Percentiles rank a stretch among this genome's conserved stretches.
Evolutionary conservation across 129 eudicot genomes (phyloP).

Genomic region (Centrapalus pauciflorus): DNA sequence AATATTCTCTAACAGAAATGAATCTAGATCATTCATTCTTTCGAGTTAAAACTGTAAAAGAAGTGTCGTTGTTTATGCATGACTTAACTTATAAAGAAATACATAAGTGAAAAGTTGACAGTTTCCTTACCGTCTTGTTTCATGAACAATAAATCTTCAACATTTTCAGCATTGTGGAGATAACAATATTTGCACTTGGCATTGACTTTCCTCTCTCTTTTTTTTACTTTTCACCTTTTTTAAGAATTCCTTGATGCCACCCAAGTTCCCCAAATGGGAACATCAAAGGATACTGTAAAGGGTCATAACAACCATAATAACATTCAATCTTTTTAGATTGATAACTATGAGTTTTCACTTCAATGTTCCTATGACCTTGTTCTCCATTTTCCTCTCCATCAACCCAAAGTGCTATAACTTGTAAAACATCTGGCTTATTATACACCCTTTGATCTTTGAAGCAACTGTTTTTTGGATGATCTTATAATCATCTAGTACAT

Average conservation of each 20-base stretch:
- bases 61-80: neutral
- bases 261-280: neutral
- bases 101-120: neutral
- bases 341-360: neutral
- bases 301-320: neutral
- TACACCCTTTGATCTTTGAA: conserved; percentile 4
- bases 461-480: neutral
- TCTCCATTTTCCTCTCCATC: neutral
- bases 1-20: conserved; percentile 1
- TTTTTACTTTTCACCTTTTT: no score
- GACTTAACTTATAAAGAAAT: neutral
- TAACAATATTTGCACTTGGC: no score
- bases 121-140: neutral
- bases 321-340: neutral
- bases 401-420: neutral
- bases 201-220: no score
- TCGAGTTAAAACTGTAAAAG: neutral
- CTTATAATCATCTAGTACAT: neutral
- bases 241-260: neutral
- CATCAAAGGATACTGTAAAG: no score
- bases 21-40: neutral
- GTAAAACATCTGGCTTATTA: neutral
- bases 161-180: neutral
- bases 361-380: neutral
- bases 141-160: neutral